Percentiles rank a stretch among this genome's conserved stretches.
Evolutionary conservation across 2,329 filamentous ascomycete species (phyloP).

Genomic region (Hymenotorrendiella dingleyae): DNA sequence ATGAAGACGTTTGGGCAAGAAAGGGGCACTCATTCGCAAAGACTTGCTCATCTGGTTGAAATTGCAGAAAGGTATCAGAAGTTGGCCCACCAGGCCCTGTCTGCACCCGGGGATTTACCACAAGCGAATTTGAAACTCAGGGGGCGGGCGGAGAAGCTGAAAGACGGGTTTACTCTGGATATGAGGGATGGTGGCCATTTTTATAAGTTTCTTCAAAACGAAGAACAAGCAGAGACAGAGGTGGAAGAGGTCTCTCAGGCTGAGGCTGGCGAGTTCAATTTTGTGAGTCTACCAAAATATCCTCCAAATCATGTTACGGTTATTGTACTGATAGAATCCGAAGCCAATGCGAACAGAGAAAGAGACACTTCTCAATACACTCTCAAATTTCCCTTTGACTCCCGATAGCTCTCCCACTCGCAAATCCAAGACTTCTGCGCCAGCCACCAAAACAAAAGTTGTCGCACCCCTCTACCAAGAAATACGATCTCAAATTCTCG

Average conservation of each 20-base stretch:
- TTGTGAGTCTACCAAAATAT: too few relatives aligned
- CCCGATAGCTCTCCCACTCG: not conserved
- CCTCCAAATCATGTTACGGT: too few relatives aligned
- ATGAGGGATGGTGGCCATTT: conserved; percentile 28
- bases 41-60: conserved; percentile 24
- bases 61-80: conserved; percentile 25
- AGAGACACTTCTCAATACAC: too few relatives aligned
- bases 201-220: conserved; percentile 25
- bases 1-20: conserved; percentile 23
- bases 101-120: conserved; percentile 22
- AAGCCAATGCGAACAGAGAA: too few relatives aligned
- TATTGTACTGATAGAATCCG: too few relatives aligned
- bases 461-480: conserved; percentile 7
- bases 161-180: conserved; percentile 22
- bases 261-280: too few relatives aligned
- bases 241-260: too few relatives aligned
- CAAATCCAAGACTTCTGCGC: not conserved
- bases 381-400: too few relatives aligned
- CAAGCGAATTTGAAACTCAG: conserved; percentile 23
- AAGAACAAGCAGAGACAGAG: too few relatives aligned
- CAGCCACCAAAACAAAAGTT: not conserved
- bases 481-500: conserved; percentile 26
- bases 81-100: conserved; percentile 18
- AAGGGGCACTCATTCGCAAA: conserved; percentile 21
- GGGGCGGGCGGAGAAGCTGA: conserved; percentile 15